Base-by-base conservation (phyloP, 176 grass and related monocot species). In the Lolium perenne region DNA sequence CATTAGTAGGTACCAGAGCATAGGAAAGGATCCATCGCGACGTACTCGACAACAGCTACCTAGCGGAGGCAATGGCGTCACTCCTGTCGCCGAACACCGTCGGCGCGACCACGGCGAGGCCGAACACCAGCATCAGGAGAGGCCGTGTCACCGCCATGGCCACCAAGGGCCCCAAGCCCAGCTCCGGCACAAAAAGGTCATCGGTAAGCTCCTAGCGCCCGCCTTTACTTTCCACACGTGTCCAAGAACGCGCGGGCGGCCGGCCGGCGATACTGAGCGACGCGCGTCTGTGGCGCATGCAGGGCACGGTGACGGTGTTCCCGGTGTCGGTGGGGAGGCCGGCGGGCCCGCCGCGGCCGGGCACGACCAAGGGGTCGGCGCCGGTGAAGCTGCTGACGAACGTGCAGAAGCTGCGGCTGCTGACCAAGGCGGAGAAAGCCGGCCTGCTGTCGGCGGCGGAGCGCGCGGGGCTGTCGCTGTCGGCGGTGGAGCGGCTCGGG, bases 401-500 rank as follows among this genome's bases (percentile, higher is more conserved):
- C 86, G 94, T 99, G 70, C 92, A 99, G 74, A 92, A 87, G 89
- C 92, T 99, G 41, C 91, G 94, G 77, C 94, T 99, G 75, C 88
- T 99, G 45, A 96, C 86, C 23, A 99, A 96, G 85, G 97, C 97
- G 59, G 97, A 99, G 88, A 95, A 95, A 13, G 94, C 97, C 1
- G 94, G 97, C 8, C 84, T 99, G 46, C 94, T 99, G 50, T 94
- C 97, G 0, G 88, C 93, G 2, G 94, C 94, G 6, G 97, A 99
- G 89, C 91, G 91, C 13, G 84, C 93, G 4, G 97, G 94, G 41
- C 83, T 99, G 74, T 99, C 97, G 71, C 94, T 99, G 26, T 92
- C 97, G 58, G 53, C 88, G 16, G 92, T 99, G 76, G 94, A 99
- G 86, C 84, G 72, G 32, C 76, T 99, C 20, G 97, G 97, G 2